These are phyloP conservation scores for Agaricus blazei DNA, from an alignment of 768 basidiomycete genomes.

Conservation along the genomic window DNA sequence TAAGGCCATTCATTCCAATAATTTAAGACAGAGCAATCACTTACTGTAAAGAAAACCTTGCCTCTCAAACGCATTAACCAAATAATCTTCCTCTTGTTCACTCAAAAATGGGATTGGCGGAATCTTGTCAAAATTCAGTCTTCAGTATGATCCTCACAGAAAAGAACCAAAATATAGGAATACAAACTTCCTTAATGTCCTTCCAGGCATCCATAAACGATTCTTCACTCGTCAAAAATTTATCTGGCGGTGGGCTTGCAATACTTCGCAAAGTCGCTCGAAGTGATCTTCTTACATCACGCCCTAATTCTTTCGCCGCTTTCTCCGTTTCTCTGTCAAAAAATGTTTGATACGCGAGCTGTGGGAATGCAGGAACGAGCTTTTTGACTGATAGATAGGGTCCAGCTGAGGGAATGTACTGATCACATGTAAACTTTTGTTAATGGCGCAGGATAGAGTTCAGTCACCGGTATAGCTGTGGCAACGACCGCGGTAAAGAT, in stretches of 20 bases:
- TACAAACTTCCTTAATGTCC: slow-evolving; percentile 34
- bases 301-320: slow-evolving; percentile 50
- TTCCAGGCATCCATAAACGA: slow-evolving; percentile 53
- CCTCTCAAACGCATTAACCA: slow-evolving; percentile 53
- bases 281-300: slow-evolving; percentile 50
- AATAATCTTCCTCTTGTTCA: slow-evolving; percentile 61
- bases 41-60: slow-evolving; percentile 60
- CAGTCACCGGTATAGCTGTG: slow-evolving; percentile 52
- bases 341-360: slow-evolving; percentile 59
- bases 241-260: slow-evolving; percentile 49
- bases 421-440: not conserved
- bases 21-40: slow-evolving; percentile 17
- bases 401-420: slow-evolving; percentile 59
- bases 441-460: not conserved
- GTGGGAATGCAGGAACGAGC: slow-evolving; percentile 38
- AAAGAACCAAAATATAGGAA: not conserved
- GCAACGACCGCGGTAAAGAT: slow-evolving; percentile 56
- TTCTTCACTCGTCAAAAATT: slow-evolving; percentile 44
- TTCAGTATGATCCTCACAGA: not conserved
- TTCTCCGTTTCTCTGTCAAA: slow-evolving; percentile 44
- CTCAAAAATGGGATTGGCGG: slow-evolving; percentile 59
- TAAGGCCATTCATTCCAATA: not conserved
- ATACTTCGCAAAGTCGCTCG: slow-evolving; percentile 51
- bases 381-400: slow-evolving; percentile 41
- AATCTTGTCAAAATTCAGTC: slow-evolving; percentile 34